A percentile compares a stretch with the other conserved stretches of the same genome.
Conservation (phyloP, 2,329 filamentous ascomycete genomes). For the Hypoxylon sp. region DNA sequence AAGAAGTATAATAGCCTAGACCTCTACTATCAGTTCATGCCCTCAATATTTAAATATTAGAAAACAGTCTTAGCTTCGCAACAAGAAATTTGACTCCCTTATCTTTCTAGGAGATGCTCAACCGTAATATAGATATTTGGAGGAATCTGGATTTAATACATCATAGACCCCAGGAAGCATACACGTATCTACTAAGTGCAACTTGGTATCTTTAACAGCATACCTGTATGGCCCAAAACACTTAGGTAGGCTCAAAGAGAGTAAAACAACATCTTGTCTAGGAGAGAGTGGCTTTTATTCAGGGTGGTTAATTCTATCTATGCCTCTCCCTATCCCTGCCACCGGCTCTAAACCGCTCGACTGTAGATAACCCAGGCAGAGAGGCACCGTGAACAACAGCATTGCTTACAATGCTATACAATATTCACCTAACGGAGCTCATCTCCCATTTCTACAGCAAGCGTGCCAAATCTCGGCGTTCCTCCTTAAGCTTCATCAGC, state of each 20-base stretch:
- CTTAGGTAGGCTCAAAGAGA: neutral
- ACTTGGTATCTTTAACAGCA: neutral
- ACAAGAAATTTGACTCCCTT: too few species aligned
- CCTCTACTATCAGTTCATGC: too few species aligned
- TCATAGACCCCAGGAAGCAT: neutral
- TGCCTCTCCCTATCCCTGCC: slow-evolving; percentile 17
- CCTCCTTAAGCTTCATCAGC: slow-evolving; percentile 15
- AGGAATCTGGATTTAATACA: neutral
- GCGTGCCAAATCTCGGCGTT: neutral
- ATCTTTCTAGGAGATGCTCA: too few species aligned
- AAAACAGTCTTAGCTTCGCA: too few species aligned
- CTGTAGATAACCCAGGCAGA: neutral
- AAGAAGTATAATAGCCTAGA: too few species aligned
- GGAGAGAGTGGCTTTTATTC: slow-evolving; percentile 34
- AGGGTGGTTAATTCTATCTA: slow-evolving; percentile 25
- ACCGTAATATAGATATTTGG: neutral
- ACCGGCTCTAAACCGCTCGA: slow-evolving; percentile 20
- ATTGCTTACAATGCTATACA: neutral
- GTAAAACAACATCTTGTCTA: neutral
- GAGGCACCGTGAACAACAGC: neutral
- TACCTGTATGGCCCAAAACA: neutral
- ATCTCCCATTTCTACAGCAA: neutral
- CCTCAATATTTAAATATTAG: too few species aligned
- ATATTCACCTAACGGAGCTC: slow-evolving; percentile 12
- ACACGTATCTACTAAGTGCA: neutral